Evolutionary conservation across 768 basidiomycete genomes (phyloP), one percentile per base, ranked within the genome.

Genomic region (Pisolithus orientalis): DNA sequence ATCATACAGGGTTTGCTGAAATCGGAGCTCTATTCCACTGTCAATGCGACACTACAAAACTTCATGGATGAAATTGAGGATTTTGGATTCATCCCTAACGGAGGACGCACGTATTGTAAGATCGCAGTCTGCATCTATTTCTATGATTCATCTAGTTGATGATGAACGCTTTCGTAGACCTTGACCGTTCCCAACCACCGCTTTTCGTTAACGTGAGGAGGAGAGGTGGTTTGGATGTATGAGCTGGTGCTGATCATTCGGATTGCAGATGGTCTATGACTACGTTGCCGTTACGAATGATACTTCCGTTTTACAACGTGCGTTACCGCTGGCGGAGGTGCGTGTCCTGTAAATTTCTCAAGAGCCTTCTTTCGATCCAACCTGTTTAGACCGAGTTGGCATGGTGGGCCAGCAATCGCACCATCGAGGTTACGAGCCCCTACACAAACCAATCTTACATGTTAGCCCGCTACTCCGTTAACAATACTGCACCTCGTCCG

Each of bases 1-100:
- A 92, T 94, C 56, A 69, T 87, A 8, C 83, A 92, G 59, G 94
- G 94, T 38, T 74, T 96, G n/a, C 70, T 97, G 29, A 73, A 86
- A 62, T 91, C 89, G 2, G 79, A 87, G 57, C 76, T 96, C 11
- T 85, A 80, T 59, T 74, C 74, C 50, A 75, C 89, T 49, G 87
- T 79, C 52, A 88, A 89, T 56, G 81, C 75, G 10, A 89, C 92
- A 0, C 72, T 96, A 32, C 82, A 90, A 57, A 95, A 96, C 71
- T 96, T 97, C 63, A 94, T 96, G 92, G 94, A 97, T 61, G 85
- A 95, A 64, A 72, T 97, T 44, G 82, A 87, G 39, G 63, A 65
- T 24, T 82, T 89, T 60, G 94, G 94, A 0, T 97, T 96, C 72
- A 85, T 97, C 56, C 94, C 94, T 1, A 97, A 96, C 60, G 94